phyloP scores from a whole-genome alignment of 2,329 filamentous ascomycete genomes.

The Penicillium paneum region DNA sequence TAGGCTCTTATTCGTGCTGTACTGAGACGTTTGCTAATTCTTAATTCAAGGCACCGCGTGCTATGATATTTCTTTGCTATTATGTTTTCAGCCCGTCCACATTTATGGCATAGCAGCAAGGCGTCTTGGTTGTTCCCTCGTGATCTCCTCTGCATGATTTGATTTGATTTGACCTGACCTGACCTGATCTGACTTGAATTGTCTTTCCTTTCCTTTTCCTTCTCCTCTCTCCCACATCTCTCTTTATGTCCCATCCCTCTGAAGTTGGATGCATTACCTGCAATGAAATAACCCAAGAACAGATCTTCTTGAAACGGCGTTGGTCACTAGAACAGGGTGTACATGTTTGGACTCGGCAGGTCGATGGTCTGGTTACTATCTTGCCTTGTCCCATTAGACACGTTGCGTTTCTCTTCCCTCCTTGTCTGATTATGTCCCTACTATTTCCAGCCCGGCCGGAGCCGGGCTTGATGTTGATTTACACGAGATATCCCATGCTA shows the following conservation, averaged over 20 bases:
- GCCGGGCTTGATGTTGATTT: constrained; percentile 10
- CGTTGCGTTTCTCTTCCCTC: constrained; percentile 7
- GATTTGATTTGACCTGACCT: neutral
- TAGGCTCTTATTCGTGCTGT: neutral
- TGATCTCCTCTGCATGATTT: neutral
- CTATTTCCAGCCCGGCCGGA: neutral
- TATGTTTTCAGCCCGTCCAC: neutral
- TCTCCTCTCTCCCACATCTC: neutral
- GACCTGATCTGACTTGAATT: neutral
- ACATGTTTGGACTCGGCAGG: constrained; percentile 1
- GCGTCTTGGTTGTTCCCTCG: constrained; percentile 12
- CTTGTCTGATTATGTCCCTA: constrained; percentile 6
- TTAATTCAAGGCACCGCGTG: constrained; percentile 29
- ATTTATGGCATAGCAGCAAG: constrained; percentile 1
- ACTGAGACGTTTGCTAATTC: neutral
- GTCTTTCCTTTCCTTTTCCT: neutral
- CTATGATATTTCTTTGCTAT: constrained; percentile 19
- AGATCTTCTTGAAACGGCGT: constrained; percentile 8
- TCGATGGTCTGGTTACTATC: constrained; percentile 11
- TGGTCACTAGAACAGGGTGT: constrained; percentile 6
- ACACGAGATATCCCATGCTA: constrained; percentile 24
- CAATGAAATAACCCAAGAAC: neutral
- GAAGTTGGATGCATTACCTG: neutral
- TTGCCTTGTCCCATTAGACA: neutral
- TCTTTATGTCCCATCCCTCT: neutral